phyloP scores from a whole-genome alignment of 768 basidiomycete species.

The Pisolithus microcarpus region DNA sequence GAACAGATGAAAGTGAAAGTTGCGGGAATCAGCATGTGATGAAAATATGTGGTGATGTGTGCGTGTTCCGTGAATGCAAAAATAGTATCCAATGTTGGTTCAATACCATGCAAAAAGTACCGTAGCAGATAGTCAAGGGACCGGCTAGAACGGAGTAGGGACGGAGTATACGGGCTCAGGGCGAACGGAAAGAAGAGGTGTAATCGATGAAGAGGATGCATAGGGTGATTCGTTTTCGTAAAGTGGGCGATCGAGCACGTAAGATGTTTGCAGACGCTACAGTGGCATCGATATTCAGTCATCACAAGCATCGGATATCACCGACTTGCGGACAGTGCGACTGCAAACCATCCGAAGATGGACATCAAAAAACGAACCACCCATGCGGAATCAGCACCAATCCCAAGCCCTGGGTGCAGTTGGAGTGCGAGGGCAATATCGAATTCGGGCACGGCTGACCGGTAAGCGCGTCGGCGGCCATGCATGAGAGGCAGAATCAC shows the following conservation, averaged over 20 bases:
- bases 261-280: background rate
- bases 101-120: background rate
- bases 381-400: conserved; percentile 71
- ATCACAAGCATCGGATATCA: conserved; percentile 6
- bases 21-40: background rate
- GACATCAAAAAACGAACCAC: conserved; percentile 75
- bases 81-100: background rate
- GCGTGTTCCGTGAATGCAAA: background rate
- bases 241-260: background rate
- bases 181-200: background rate
- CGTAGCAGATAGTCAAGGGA: background rate
- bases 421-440: conserved; percentile 77
- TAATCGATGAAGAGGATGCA: background rate
- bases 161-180: background rate
- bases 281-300: background rate
- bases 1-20: background rate
- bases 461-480: conserved; percentile 23
- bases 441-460: conserved; percentile 39
- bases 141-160: background rate
- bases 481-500: conserved; percentile 10
- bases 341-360: conserved; percentile 71
- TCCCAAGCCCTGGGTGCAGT: conserved; percentile 61
- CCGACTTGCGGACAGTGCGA: conserved; percentile 40
- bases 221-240: background rate
- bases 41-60: background rate